These are phyloP conservation scores for Aegle marmelos DNA, from an alignment of 345 rosid genomes.

Conservation along the genomic window DNA sequence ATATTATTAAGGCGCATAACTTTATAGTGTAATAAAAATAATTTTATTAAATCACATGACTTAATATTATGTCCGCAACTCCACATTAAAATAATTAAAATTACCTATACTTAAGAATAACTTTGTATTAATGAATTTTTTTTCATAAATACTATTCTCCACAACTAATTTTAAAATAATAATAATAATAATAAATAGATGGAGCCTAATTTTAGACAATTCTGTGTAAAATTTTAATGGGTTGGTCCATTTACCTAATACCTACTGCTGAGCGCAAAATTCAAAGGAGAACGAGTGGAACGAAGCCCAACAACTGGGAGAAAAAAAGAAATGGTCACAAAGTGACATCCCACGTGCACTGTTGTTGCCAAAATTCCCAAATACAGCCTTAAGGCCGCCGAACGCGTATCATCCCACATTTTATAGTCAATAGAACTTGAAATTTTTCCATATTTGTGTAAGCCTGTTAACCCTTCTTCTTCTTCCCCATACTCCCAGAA, in stretches of 20 bases:
- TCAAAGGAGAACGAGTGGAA: background rate
- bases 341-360: background rate
- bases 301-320: background rate
- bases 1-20: too few species aligned
- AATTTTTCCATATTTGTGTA: too few species aligned
- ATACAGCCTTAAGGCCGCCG: background rate
- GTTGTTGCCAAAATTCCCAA: too few species aligned
- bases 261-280: background rate
- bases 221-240: background rate
- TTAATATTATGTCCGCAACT: too few species aligned
- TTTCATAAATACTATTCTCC: too few species aligned
- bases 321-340: background rate
- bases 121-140: too few species aligned
- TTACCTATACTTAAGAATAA: too few species aligned
- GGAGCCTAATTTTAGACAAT: too few species aligned
- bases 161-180: too few species aligned
- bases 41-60: fast-evolving
- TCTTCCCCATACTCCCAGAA: background rate
- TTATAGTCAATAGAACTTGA: background rate
- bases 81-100: too few species aligned
- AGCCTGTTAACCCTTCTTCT: background rate
- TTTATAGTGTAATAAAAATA: too few species aligned
- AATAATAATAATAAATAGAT: too few species aligned
- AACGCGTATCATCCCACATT: background rate
- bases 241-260: background rate